Evolutionary conservation across 2,329 filamentous ascomycete species (phyloP).

Genomic region (Polychaeton citri): DNA sequence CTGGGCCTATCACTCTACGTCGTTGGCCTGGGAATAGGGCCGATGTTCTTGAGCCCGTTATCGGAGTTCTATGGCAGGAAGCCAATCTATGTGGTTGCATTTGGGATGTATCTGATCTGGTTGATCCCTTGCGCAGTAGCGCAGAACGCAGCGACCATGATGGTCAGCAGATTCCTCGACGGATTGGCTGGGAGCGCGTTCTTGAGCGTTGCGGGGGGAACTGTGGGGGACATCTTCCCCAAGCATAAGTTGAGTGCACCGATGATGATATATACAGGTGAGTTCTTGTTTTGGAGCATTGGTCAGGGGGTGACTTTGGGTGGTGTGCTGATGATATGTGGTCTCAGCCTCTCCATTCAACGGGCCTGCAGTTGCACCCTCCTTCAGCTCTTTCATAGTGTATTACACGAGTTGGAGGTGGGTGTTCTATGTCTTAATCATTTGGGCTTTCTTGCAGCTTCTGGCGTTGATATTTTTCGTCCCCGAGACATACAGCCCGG

Average conservation of each 20-base stretch:
- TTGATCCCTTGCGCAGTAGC: constrained; percentile 61
- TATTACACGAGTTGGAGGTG: constrained; percentile 60
- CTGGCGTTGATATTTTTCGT: constrained; percentile 56
- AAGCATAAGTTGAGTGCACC: constrained; percentile 57
- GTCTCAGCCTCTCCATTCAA: constrained; percentile 40
- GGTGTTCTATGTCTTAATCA: constrained; percentile 74
- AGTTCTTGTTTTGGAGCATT: constrained; percentile 30
- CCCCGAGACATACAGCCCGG: constrained; percentile 71
- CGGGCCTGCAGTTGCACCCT: constrained; percentile 42
- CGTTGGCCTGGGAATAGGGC: constrained; percentile 51
- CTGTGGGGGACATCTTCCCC: constrained; percentile 67
- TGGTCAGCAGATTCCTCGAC: constrained; percentile 65
- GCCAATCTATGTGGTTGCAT: constrained; percentile 53
- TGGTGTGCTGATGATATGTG: constrained; percentile 23
- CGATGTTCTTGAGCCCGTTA: constrained; percentile 47
- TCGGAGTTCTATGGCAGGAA: constrained; percentile 56
- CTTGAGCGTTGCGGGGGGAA: constrained; percentile 63
- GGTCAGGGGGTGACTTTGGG: constrained; percentile 26
- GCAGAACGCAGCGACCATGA: constrained; percentile 50
- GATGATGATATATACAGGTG: constrained; percentile 59
- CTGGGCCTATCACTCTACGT: constrained; percentile 75
- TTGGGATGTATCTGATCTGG: constrained; percentile 52
- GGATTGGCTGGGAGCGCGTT: constrained; percentile 55
- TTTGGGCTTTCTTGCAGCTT: constrained; percentile 60
- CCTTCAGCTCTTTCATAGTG: constrained; percentile 72